Conservation (phyloP, 225 moss, liverwort and hornwort genomes). For the Lunularia cruciata region DNA sequence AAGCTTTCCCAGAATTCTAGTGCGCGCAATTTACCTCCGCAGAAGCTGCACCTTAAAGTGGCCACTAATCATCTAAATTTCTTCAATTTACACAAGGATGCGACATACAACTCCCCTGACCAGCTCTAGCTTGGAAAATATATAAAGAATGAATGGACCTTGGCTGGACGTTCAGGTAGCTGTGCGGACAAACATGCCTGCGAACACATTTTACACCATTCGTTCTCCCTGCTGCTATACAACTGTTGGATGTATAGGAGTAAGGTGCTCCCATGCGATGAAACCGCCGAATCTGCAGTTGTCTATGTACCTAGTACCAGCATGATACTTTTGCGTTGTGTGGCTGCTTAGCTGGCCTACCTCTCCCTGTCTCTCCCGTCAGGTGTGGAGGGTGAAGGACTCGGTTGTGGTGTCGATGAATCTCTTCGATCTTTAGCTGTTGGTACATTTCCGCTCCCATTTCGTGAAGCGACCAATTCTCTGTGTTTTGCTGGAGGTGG, state of each 20-base stretch:
- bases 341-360: slow-evolving; percentile 3
- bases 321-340: not conserved
- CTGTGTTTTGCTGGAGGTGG: slow-evolving; percentile 35
- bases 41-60: slow-evolving; percentile 2
- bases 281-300: not conserved
- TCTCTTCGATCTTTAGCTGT: slow-evolving; percentile 42
- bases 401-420: slow-evolving; percentile 25
- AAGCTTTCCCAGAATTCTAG: not conserved
- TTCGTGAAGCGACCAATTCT: slow-evolving; percentile 46
- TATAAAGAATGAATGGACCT: not conserved
- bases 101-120: not conserved
- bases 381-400: slow-evolving; percentile 20
- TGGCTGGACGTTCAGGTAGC: not conserved
- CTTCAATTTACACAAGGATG: slow-evolving; percentile 15
- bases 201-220: not conserved
- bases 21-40: slow-evolving; percentile 1
- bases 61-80: slow-evolving; percentile 11
- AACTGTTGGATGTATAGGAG: no score
- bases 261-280: no score
- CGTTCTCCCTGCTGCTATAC: not conserved
- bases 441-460: slow-evolving; percentile 28
- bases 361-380: slow-evolving; percentile 45
- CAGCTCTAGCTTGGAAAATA: not conserved
- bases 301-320: no score
- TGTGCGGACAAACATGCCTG: not conserved